A percentile compares a stretch with the other conserved stretches of the same genome.
These are phyloP conservation scores for Yarrowia yakushimensis DNA, from an alignment of 805 yeast species.

Conservation along the genomic window DNA sequence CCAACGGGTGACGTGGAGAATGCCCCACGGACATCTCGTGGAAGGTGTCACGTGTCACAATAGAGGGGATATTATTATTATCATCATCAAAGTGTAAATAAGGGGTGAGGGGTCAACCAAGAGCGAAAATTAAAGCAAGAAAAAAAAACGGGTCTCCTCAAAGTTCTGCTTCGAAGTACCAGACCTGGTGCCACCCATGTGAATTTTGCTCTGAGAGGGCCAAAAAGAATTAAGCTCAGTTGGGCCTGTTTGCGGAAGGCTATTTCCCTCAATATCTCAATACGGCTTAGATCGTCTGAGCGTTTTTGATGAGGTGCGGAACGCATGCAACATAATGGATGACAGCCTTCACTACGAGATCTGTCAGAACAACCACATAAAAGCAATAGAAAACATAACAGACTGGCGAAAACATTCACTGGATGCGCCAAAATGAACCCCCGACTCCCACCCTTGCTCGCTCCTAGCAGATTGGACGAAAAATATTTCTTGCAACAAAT, in stretches of 20 bases:
- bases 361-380: neutral
- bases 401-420: neutral
- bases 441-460: neutral
- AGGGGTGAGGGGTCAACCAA: too few species aligned
- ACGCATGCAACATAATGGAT: neutral
- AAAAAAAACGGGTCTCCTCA: neutral
- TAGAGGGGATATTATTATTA: neutral
- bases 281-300: neutral
- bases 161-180: too few species aligned
- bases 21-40: neutral
- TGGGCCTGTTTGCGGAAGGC: neutral
- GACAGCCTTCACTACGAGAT: neutral
- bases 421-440: neutral
- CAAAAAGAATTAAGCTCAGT: neutral
- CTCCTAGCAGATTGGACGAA: neutral
- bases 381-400: neutral
- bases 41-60: neutral
- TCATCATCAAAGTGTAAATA: neutral
- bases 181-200: too few species aligned
- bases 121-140: neutral
- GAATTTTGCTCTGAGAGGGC: neutral
- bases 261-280: neutral
- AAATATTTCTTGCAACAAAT: conserved; percentile 9
- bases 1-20: neutral
- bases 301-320: neutral